These are phyloP conservation scores for Coriolopsis trogii DNA, from an alignment of 1,284 basidiomycete genomes.

Conservation along the genomic window DNA sequence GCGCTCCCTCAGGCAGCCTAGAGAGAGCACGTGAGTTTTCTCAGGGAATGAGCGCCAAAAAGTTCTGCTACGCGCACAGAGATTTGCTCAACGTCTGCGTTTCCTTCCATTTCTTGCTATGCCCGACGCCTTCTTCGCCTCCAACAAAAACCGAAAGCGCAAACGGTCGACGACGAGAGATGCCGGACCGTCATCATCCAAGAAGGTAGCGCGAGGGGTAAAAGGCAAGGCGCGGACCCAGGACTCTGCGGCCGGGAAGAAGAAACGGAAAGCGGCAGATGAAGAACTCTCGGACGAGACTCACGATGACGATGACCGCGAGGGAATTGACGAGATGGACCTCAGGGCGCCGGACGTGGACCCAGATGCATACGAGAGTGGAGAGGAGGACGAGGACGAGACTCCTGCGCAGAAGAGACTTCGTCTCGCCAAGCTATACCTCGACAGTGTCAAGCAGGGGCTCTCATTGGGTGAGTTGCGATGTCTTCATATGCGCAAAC, in stretches of 20 bases:
- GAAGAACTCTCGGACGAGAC: constrained; percentile 77
- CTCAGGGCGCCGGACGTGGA: constrained; percentile 63
- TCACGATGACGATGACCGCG: constrained; percentile 52
- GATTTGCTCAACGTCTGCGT: background rate
- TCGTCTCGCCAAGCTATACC: constrained; percentile 87
- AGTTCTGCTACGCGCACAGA: constrained; percentile 1
- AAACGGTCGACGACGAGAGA: constrained; percentile 50
- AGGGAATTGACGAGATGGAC: constrained; percentile 78
- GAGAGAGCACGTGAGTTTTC: background rate
- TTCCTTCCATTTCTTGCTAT: constrained; percentile 38
- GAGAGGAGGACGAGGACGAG: constrained; percentile 84
- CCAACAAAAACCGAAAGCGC: constrained; percentile 70
- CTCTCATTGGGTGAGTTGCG: constrained; percentile 55
- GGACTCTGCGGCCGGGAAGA: constrained; percentile 22
- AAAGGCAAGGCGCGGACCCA: constrained; percentile 17
- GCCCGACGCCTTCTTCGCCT: constrained; percentile 84
- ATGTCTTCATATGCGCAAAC: background rate
- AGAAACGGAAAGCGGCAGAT: constrained; percentile 47
- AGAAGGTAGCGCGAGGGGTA: constrained; percentile 27
- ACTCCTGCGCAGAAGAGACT: constrained; percentile 95
- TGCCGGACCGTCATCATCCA: constrained; percentile 31
- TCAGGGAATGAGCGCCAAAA: constrained; percentile 9
- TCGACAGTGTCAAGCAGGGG: constrained; percentile 82
- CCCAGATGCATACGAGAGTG: constrained; percentile 53
- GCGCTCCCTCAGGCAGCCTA: too few relatives aligned